Evolutionary conservation across 2,329 filamentous ascomycete genomes (phyloP).

Genomic region (Cladosporium sp.): DNA sequence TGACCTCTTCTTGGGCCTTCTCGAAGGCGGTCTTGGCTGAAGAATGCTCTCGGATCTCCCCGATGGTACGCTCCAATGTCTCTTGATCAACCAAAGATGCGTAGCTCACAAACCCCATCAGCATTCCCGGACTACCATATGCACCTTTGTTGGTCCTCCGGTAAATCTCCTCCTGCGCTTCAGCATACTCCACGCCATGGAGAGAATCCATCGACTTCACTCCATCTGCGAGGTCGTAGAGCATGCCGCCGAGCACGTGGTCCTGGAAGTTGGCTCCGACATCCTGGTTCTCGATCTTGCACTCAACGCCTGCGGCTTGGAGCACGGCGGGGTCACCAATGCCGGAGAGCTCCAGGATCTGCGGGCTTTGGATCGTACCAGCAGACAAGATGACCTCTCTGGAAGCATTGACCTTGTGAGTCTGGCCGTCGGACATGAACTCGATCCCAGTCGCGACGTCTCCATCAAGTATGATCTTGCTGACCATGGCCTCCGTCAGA

Average conservation of each 20-base stretch:
- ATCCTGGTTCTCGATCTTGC: conserved; percentile 44
- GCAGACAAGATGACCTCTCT: conserved; percentile 43
- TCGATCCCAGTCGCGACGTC: conserved; percentile 31
- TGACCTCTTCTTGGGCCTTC: conserved; percentile 30
- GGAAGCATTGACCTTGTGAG: conserved; percentile 23
- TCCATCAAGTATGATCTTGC: conserved; percentile 24
- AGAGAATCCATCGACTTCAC: conserved; percentile 30
- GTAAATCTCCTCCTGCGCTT: conserved; percentile 29
- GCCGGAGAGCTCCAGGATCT: conserved; percentile 56
- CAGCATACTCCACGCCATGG: conserved; percentile 30
- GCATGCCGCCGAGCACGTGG: conserved; percentile 24
- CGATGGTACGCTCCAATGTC: conserved; percentile 25
- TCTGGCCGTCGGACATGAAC: conserved; percentile 29
- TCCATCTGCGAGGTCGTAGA: conserved; percentile 26
- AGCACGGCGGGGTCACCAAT: conserved; percentile 49
- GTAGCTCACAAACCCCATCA: conserved; percentile 31
- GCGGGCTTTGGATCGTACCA: conserved; percentile 52
- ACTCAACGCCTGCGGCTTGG: conserved; percentile 40
- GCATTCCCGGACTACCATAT: conserved; percentile 31
- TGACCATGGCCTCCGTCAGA: conserved; percentile 26
- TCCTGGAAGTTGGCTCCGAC: conserved; percentile 48
- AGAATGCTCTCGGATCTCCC: conserved; percentile 28
- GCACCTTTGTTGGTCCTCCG: conserved; percentile 29
- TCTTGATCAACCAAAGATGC: conserved; percentile 27
- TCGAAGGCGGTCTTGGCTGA: conserved; percentile 31